Conservation (phyloP, 495 filamentous ascomycete genomes). For the Darksidea phi region DNA sequence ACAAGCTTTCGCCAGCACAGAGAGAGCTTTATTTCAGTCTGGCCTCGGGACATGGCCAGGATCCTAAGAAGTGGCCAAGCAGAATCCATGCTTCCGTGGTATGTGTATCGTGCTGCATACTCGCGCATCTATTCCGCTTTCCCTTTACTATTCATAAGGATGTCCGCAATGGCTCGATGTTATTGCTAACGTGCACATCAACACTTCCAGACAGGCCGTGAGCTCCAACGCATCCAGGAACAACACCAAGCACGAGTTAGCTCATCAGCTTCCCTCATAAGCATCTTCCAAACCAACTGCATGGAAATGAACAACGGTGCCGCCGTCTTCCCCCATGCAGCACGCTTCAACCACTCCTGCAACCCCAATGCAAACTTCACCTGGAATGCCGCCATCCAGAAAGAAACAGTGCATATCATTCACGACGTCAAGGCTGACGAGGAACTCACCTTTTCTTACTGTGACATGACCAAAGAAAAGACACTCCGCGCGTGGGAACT, state of each 20-base stretch:
- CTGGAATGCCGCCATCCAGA: slow-evolving; percentile 34
- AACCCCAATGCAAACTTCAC: slow-evolving; percentile 38
- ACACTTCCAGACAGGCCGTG: background rate
- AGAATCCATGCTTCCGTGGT: slow-evolving; percentile 17
- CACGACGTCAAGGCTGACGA: slow-evolving; percentile 37
- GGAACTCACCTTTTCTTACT: slow-evolving; percentile 38
- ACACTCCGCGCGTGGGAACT: slow-evolving; percentile 25
- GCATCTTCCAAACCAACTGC: slow-evolving; percentile 41
- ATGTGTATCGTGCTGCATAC: too few relatives aligned
- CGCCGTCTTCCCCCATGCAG: slow-evolving; percentile 33
- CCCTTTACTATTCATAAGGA: too few relatives aligned
- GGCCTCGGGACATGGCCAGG: slow-evolving; percentile 34
- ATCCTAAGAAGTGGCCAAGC: slow-evolving; percentile 20
- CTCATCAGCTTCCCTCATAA: slow-evolving; percentile 23
- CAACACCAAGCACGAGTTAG: slow-evolving; percentile 24
- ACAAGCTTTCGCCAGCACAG: slow-evolving; percentile 26
- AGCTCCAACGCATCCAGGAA: slow-evolving; percentile 28
- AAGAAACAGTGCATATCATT: slow-evolving; percentile 36
- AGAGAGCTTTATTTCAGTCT: slow-evolving; percentile 33
- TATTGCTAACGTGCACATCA: too few relatives aligned
- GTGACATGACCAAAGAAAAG: slow-evolving; percentile 21
- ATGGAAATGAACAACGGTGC: slow-evolving; percentile 28
- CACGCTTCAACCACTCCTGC: slow-evolving; percentile 42
- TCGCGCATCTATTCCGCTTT: too few relatives aligned
- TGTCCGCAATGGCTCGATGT: too few relatives aligned